A percentile compares a stretch with the other conserved stretches of the same genome.
Evolutionary conservation across 2,329 filamentous ascomycete genomes (phyloP).

Genomic region (Hymenoscyphus albidus): DNA sequence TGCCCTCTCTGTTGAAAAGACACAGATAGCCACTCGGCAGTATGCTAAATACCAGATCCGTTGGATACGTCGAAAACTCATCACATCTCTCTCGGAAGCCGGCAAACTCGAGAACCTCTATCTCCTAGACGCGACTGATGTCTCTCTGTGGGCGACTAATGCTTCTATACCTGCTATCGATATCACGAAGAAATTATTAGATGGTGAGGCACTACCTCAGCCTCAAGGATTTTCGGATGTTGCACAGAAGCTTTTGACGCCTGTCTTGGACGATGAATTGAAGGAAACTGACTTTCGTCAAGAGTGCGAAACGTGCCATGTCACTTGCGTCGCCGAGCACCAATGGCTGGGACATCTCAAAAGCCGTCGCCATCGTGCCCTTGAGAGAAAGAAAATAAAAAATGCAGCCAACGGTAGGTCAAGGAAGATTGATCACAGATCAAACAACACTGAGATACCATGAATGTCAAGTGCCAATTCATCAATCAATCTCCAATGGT

Average conservation of each 20-base stretch:
- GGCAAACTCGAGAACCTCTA: slow-evolving; percentile 59
- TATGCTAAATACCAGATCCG: slow-evolving; percentile 81
- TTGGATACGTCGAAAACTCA: slow-evolving; percentile 83
- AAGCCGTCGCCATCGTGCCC: slow-evolving; percentile 40
- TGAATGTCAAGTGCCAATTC: slow-evolving; percentile 4
- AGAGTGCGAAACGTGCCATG: slow-evolving; percentile 71
- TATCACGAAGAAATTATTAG: slow-evolving; percentile 62
- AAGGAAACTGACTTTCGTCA: slow-evolving; percentile 46
- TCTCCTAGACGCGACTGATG: slow-evolving; percentile 75
- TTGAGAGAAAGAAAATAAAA: slow-evolving; percentile 29
- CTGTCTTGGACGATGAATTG: slow-evolving; percentile 43
- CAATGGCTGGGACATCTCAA: slow-evolving; percentile 46
- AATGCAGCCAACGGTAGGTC: slow-evolving; percentile 21
- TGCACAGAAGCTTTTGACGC: slow-evolving; percentile 54
- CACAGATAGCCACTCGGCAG: slow-evolving; percentile 78
- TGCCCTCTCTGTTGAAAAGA: slow-evolving; percentile 62
- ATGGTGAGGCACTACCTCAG: slow-evolving; percentile 40
- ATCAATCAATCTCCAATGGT: background rate
- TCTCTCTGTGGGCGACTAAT: slow-evolving; percentile 54
- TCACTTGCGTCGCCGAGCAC: slow-evolving; percentile 54
- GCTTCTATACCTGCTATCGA: slow-evolving; percentile 63
- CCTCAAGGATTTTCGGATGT: slow-evolving; percentile 54
- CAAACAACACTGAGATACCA: slow-evolving; percentile 5
- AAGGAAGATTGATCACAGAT: slow-evolving; percentile 9
- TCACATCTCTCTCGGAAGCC: slow-evolving; percentile 60